Conservation (phyloP, 73 alveolate genomes). For the Stentor roeselii region DNA sequence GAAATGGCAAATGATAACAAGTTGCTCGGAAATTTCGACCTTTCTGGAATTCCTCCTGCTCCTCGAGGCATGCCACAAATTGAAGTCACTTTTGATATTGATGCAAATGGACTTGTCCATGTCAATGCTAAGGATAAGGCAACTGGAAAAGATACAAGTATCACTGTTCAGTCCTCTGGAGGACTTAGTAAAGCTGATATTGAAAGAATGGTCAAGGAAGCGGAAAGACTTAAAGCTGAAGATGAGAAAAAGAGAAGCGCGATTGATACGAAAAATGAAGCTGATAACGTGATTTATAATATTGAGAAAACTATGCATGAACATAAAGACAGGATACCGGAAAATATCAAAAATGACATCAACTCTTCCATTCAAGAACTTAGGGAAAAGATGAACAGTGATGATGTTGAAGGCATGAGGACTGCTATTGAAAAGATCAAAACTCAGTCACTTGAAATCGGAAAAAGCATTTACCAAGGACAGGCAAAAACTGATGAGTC, state of each 20-base stretch:
- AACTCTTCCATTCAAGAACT: slow-evolving; percentile 6
- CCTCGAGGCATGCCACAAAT: slow-evolving; percentile 91
- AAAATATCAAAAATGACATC: slow-evolving; percentile 34
- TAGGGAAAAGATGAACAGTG: slow-evolving; percentile 49
- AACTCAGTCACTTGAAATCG: slow-evolving; percentile 66
- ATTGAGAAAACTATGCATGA: slow-evolving; percentile 77
- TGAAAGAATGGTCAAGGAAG: slow-evolving; percentile 84
- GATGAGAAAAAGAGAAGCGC: slow-evolving; percentile 72
- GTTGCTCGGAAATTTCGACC: slow-evolving; percentile 86
- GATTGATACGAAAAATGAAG: slow-evolving; percentile 77
- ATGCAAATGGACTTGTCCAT: slow-evolving; percentile 95
- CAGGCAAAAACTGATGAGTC: background rate
- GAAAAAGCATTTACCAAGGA: slow-evolving; percentile 51
- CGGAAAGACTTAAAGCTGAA: slow-evolving; percentile 72
- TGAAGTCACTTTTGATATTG: slow-evolving; percentile 96
- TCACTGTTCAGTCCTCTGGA: slow-evolving; percentile 88
- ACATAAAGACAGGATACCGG: slow-evolving; percentile 68
- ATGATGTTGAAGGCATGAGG: slow-evolving; percentile 44
- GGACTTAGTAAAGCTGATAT: slow-evolving; percentile 87
- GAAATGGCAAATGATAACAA: slow-evolving; percentile 94
- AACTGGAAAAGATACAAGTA: slow-evolving; percentile 69
- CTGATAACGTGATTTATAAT: slow-evolving; percentile 75
- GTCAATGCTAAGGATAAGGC: slow-evolving; percentile 95
- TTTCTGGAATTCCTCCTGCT: slow-evolving; percentile 93
- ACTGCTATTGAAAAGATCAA: slow-evolving; percentile 60